Evolutionary conservation across 345 rosid genomes (phyloP).

Genomic region (Aurinia saxatilis): DNA sequence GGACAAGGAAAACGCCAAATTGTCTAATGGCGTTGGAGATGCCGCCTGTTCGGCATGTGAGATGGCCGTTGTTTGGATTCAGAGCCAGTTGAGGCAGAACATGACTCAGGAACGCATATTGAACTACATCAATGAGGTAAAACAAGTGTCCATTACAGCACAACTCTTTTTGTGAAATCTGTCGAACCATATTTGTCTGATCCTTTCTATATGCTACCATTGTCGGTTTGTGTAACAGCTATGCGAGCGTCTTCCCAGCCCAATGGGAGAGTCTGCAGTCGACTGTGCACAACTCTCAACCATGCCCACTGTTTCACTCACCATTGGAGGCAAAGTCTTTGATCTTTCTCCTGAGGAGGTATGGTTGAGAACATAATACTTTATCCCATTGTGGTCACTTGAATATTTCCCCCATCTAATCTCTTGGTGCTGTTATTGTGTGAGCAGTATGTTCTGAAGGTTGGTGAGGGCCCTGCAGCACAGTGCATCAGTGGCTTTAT

Average conservation of each 20-base stretch:
- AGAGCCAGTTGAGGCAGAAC: slow-evolving; percentile 71
- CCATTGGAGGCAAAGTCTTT: slow-evolving; percentile 64
- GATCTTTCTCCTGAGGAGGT: slow-evolving; percentile 72
- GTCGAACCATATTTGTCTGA: slow-evolving; percentile 13
- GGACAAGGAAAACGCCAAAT: slow-evolving; percentile 37
- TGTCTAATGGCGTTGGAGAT: slow-evolving; percentile 32
- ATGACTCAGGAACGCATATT: slow-evolving; percentile 57
- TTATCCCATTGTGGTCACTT: neutral
- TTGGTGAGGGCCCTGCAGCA: slow-evolving; percentile 63
- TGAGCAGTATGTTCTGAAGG: slow-evolving; percentile 77
- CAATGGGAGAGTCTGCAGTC: slow-evolving; percentile 77
- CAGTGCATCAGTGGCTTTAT: slow-evolving; percentile 93
- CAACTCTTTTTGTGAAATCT: neutral
- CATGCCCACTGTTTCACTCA: slow-evolving; percentile 80
- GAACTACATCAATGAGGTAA: slow-evolving; percentile 57
- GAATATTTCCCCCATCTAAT: neutral
- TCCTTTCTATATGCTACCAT: neutral
- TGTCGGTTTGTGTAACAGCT: slow-evolving; percentile 37
- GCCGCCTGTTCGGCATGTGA: slow-evolving; percentile 82
- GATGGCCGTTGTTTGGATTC: slow-evolving; percentile 93
- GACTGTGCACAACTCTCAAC: slow-evolving; percentile 64
- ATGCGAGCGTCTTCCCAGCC: slow-evolving; percentile 77
- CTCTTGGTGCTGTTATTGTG: neutral
- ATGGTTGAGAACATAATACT: neutral
- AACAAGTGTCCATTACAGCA: neutral